Percentiles rank a stretch among this genome's conserved stretches.
phyloP scores from a whole-genome alignment of 495 filamentous ascomycete species.

The Penicillium arizonense region DNA sequence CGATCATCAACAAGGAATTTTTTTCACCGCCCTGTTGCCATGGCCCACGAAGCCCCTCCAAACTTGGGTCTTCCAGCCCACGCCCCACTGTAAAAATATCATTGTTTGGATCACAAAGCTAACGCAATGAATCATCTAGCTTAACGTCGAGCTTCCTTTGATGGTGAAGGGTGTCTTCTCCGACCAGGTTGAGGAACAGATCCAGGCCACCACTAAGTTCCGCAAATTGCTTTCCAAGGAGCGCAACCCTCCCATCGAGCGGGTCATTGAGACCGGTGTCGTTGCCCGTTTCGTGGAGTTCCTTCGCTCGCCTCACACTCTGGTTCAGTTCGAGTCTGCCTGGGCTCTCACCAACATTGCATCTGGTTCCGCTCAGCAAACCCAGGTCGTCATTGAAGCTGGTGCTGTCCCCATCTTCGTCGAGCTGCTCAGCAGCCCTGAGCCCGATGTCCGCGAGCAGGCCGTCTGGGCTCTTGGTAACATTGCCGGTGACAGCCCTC shows the following conservation, averaged over 20 bases:
- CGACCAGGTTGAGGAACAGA: constrained; percentile 96
- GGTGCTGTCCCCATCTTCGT: constrained; percentile 99
- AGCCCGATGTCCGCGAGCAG: constrained; percentile 98
- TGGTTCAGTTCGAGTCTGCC: constrained; percentile 98
- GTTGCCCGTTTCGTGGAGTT: constrained; percentile 98
- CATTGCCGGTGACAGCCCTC: constrained; percentile 97
- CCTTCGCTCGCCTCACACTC: constrained; percentile 94
- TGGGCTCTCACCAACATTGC: constrained; percentile 99
- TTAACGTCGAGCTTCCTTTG: constrained; percentile 95
- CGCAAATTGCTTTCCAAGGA: constrained; percentile 97
- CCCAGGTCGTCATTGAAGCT: constrained; percentile 97
- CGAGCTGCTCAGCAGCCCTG: constrained; percentile 89
- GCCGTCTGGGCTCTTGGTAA: constrained; percentile 99
- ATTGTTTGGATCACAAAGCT: constrained; percentile 22
- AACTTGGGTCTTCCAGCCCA: constrained; percentile 14
- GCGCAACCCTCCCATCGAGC: constrained; percentile 98
- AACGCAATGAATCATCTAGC: constrained; percentile 54
- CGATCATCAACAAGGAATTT: constrained; percentile 35
- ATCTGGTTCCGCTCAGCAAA: constrained; percentile 94
- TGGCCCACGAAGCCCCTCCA: constrained; percentile 29
- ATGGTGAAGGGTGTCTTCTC: constrained; percentile 99
- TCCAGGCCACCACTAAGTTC: constrained; percentile 99
- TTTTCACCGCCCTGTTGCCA: constrained; percentile 44
- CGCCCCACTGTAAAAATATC: constrained; percentile 16
- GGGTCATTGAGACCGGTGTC: constrained; percentile 98